Evolutionary conservation across 331 rosid species (phyloP).

Genomic region (Quercus lobata): DNA sequence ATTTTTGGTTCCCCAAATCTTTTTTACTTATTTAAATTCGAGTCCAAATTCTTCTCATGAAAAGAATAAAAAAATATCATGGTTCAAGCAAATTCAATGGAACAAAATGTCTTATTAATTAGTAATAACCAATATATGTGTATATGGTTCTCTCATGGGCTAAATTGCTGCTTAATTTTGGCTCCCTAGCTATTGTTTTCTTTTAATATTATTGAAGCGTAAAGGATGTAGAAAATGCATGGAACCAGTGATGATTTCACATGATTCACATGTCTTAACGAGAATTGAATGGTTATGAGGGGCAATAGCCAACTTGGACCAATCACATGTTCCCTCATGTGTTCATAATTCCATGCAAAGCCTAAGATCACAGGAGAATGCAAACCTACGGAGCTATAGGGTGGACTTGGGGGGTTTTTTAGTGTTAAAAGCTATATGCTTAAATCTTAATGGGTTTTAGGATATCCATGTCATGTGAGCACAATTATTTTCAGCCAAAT

Average conservation of each 20-base stretch:
- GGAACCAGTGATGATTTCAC: conserved; percentile 20
- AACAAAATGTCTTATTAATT: too few species aligned
- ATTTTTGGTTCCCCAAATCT: too few species aligned
- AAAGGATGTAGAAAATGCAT: neutral
- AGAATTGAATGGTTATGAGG: neutral
- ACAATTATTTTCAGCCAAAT: neutral
- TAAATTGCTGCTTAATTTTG: neutral
- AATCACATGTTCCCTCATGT: conserved; percentile 40
- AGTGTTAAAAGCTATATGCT: too few species aligned
- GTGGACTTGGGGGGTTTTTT: neutral
- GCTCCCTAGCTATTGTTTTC: neutral
- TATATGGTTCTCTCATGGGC: neutral
- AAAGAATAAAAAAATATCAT: too few species aligned
- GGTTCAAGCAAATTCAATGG: too few species aligned
- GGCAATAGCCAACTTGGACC: conserved; percentile 19
- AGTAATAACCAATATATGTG: too few species aligned
- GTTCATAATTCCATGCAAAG: conserved; percentile 22
- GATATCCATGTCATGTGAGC: neutral
- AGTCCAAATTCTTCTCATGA: too few species aligned
- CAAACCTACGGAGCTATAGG: neutral
- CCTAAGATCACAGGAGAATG: conserved; percentile 28
- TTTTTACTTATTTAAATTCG: too few species aligned
- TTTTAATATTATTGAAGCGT: neutral
- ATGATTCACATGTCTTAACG: neutral
- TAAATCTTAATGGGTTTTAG: neutral